Evolutionary conservation across 1,284 basidiomycete species (phyloP).

Genomic region (Rhodotorula sp.): DNA sequence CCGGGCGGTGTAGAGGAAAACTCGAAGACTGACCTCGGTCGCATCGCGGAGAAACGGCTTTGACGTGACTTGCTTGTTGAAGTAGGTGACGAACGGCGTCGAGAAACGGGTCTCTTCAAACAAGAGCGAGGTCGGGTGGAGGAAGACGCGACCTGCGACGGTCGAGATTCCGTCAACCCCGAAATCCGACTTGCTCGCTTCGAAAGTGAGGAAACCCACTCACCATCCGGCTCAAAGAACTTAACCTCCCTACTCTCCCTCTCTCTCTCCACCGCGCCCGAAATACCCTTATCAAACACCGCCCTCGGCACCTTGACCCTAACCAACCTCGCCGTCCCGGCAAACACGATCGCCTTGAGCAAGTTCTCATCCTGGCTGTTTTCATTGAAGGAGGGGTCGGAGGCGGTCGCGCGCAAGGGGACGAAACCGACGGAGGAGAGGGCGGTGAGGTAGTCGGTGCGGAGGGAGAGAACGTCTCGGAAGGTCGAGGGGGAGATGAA

Average conservation of each 20-base stretch:
- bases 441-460: constrained; percentile 71
- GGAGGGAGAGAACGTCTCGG: constrained; percentile 76
- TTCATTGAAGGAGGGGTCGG: constrained; percentile 27
- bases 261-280: constrained; percentile 75
- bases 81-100: constrained; percentile 73
- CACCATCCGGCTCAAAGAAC: constrained; percentile 61
- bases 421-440: constrained; percentile 70
- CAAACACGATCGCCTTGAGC: constrained; percentile 74
- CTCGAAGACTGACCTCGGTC: constrained; percentile 63
- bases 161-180: neutral
- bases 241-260: constrained; percentile 77
- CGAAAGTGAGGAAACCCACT: constrained; percentile 9
- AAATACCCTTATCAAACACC: constrained; percentile 76
- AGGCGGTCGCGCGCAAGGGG: constrained; percentile 16
- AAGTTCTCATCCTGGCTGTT: constrained; percentile 63
- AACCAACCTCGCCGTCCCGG: constrained; percentile 54
- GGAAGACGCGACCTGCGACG: constrained; percentile 60
- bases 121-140: constrained; percentile 80
- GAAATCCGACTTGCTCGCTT: too few species aligned
- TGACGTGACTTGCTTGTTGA: constrained; percentile 75
- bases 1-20: neutral
- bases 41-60: constrained; percentile 85
- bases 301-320: constrained; percentile 71
- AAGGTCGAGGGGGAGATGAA: constrained; percentile 74
- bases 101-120: constrained; percentile 73